phyloP scores from a whole-genome alignment of 345 rosid genomes.

The Citrus inodora region DNA sequence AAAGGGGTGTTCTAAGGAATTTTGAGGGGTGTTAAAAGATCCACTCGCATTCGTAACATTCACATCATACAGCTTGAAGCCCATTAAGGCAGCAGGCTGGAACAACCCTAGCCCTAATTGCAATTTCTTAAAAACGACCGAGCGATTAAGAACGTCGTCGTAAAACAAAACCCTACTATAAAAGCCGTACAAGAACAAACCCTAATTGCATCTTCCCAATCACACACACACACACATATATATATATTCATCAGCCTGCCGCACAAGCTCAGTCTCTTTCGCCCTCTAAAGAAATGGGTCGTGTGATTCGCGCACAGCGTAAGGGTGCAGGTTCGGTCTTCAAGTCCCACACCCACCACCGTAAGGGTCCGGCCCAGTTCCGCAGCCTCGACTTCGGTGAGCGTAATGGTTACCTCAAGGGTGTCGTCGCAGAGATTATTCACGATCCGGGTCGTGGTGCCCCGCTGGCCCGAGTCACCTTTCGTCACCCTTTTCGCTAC shows the following conservation, averaged over 20 bases:
- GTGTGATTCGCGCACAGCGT: slow-evolving; percentile 50
- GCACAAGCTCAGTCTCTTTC: background rate
- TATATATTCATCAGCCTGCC: background rate
- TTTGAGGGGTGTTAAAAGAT: too few relatives aligned
- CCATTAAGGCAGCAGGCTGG: too few relatives aligned
- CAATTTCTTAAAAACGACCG: background rate
- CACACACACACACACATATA: background rate
- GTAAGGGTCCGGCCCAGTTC: too few relatives aligned
- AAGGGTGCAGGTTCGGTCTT: slow-evolving; percentile 59
- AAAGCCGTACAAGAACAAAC: background rate
- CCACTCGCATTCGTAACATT: rapidly evolving
- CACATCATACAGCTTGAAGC: too few relatives aligned
- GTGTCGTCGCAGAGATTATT: too few relatives aligned
- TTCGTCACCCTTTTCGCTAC: too few relatives aligned
- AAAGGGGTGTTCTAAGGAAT: too few relatives aligned
- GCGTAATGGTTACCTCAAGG: too few relatives aligned
- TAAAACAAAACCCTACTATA: background rate
- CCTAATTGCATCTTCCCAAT: background rate
- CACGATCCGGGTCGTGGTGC: too few relatives aligned
- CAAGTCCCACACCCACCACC: slow-evolving; percentile 47
- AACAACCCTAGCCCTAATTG: background rate
- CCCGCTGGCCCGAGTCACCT: too few relatives aligned
- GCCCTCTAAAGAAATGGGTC: slow-evolving; percentile 24
- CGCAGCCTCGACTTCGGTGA: too few relatives aligned
- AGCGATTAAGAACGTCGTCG: background rate